Evolutionary conservation across 139 green algal genomes (phyloP).

Genomic region (Desmodesmus armatus): DNA sequence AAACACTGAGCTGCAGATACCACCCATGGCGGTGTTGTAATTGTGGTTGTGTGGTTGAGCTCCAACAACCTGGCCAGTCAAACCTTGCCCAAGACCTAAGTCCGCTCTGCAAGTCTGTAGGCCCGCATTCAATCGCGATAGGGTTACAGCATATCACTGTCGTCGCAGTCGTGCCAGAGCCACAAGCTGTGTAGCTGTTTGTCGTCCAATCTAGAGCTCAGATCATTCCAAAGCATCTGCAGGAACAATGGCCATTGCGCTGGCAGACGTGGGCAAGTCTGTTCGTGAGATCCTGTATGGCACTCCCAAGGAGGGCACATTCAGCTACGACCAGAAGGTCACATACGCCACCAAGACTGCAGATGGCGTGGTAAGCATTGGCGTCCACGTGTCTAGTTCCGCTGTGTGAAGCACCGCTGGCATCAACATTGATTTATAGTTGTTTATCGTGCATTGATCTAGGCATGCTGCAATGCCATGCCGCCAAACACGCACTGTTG

Average conservation of each 20-base stretch:
- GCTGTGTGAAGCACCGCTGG: too few species aligned
- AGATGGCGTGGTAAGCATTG: slow-evolving; percentile 54
- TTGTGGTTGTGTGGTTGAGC: not conserved
- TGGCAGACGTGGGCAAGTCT: slow-evolving; percentile 59
- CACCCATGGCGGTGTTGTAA: slow-evolving; percentile 70
- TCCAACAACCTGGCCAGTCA: too few species aligned
- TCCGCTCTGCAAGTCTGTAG: too few species aligned
- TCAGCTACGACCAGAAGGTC: slow-evolving; percentile 60
- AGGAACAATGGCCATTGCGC: slow-evolving; percentile 43
- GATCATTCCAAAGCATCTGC: not conserved
- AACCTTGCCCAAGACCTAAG: too few species aligned
- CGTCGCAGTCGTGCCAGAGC: too few species aligned
- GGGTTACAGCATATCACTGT: not conserved
- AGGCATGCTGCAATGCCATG: too few species aligned
- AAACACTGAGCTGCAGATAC: slow-evolving; percentile 81
- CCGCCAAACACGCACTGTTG: too few species aligned
- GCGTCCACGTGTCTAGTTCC: too few species aligned
- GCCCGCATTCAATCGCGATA: too few species aligned
- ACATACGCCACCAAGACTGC: slow-evolving; percentile 52
- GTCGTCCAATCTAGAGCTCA: not conserved
- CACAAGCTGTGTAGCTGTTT: too few species aligned
- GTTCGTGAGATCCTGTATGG: slow-evolving; percentile 58
- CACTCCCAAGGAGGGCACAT: slow-evolving; percentile 46
- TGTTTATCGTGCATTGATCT: too few species aligned
- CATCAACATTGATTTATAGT: too few species aligned